These are phyloP conservation scores for Cladorrhinum samala DNA, from an alignment of 495 filamentous ascomycete genomes.

Conservation along the genomic window DNA sequence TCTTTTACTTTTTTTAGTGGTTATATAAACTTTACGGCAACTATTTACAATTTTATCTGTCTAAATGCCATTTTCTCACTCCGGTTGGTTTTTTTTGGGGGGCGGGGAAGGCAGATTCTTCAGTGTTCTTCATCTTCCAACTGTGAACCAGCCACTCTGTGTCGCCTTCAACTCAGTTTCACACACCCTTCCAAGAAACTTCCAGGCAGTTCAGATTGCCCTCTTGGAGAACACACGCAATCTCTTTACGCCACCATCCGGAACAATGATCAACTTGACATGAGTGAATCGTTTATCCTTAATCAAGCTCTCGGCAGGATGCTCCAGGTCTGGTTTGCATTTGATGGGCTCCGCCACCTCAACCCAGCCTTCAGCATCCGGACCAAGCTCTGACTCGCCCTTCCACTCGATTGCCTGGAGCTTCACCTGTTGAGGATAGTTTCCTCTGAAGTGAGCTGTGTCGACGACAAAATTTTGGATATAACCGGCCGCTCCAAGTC, in stretches of 20 bases:
- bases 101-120: no score
- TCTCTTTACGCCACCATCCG: conserved; percentile 87
- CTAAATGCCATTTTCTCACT: no score
- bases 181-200: background rate
- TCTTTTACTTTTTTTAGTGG: background rate
- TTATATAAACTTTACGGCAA: no score
- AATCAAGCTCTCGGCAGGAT: conserved; percentile 56
- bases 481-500: conserved; percentile 64
- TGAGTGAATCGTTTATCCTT: conserved; percentile 61
- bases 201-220: conserved; percentile 27
- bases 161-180: conserved; percentile 1
- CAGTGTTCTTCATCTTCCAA: no score
- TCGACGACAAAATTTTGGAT: conserved; percentile 73
- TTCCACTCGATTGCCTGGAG: conserved; percentile 59
- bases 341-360: conserved; percentile 60
- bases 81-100: no score
- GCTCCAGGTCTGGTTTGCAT: conserved; percentile 75
- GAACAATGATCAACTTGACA: conserved; percentile 84
- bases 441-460: conserved; percentile 85
- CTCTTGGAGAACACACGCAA: conserved; percentile 73
- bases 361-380: conserved; percentile 62
- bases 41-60: no score
- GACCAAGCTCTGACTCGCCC: conserved; percentile 47
- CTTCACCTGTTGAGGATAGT: conserved; percentile 74
- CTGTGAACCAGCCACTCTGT: no score